Evolutionary conservation across 1,284 basidiomycete species (phyloP), one percentile per base, ranked within the genome.

Genomic region (Cutaneotrichosporon sp.): DNA sequence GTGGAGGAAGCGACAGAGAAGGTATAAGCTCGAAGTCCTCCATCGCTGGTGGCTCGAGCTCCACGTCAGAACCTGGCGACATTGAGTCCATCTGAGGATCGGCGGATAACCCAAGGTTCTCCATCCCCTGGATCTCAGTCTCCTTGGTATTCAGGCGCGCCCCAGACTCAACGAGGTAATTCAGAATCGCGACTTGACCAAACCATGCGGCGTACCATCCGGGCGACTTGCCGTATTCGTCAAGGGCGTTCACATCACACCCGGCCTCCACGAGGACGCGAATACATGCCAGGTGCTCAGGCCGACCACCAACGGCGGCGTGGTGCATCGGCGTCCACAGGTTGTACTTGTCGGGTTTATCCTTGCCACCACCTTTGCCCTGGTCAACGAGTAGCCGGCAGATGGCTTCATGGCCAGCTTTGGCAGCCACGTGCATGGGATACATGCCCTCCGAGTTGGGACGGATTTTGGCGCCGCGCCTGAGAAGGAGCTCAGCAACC

Each of bases 271-370:
- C 80, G 26, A 98, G 79, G 29, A 89, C 80, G 41, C 78, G 77
- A 46, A 97, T 82, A 68, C 89, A 96, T 10, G 80, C 79, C 24
- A 81, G 76, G 64, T 87, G 88, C 24, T 63, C 53, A 8, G 62
- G 33, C 7, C 65, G 65, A 1, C 96, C 94, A 60, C 90, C 86
- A 27, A 91, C 85, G 1, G 93, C 88, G 4, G 96, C 92, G 71
- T 98, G 94, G 71, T 96, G 93, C 45, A 97, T 80, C 19, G 96
- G 94, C 7, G 94, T 98, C 92, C 96, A 97, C 70, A 94, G 88
- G 67, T 96, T 90, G 74, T 93, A 92, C 60, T 96, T 98, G 79
- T 99, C 94, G 5, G 86, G 84, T 22, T 84, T 80, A 70, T 98
- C 90, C 83, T 89, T 90, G 8, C 87, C 88, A 20, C 76, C 63